phyloP scores from a whole-genome alignment of 768 basidiomycete genomes.

The Leccinum ochraceum region DNA sequence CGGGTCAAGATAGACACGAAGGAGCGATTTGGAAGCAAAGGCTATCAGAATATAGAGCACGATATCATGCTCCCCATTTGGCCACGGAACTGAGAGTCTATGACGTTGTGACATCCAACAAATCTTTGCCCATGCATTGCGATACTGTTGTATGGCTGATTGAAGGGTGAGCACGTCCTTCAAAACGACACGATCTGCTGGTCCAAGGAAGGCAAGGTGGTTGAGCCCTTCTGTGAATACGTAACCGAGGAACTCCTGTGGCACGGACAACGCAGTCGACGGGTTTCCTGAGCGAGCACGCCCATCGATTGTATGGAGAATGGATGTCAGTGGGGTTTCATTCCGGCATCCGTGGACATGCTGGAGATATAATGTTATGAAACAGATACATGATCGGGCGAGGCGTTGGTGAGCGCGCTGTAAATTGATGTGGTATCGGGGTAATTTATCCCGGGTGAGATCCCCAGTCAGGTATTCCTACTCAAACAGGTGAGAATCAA shows the following conservation, averaged over 20 bases:
- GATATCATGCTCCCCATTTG: constrained; percentile 6
- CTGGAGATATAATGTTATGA: constrained; percentile 1
- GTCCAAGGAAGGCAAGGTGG: constrained; percentile 9
- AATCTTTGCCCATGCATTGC: constrained; percentile 3
- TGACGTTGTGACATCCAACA: not conserved
- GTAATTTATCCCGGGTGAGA: not conserved
- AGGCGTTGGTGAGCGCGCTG: constrained; percentile 9
- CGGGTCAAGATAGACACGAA: constrained; percentile 4
- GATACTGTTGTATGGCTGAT: not conserved
- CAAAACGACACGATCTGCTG: not conserved
- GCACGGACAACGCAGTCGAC: not conserved
- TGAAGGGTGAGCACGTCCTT: constrained; percentile 5
- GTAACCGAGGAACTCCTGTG: constrained; percentile 9
- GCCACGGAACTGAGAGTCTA: not conserved
- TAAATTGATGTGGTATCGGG: constrained; percentile 8
- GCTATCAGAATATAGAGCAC: constrained; percentile 8
- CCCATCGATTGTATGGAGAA: constrained; percentile 1
- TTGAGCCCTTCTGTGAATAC: constrained; percentile 3
- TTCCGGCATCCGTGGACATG: not conserved
- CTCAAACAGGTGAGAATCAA: not conserved
- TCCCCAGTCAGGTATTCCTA: constrained; percentile 19
- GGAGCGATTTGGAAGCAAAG: constrained; percentile 4
- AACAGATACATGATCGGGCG: constrained; percentile 9
- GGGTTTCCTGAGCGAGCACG: not conserved
- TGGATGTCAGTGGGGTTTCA: not conserved